These are phyloP conservation scores for Penicillium crustosum DNA, from an alignment of 2,329 filamentous ascomycete species.

Conservation along the genomic window DNA sequence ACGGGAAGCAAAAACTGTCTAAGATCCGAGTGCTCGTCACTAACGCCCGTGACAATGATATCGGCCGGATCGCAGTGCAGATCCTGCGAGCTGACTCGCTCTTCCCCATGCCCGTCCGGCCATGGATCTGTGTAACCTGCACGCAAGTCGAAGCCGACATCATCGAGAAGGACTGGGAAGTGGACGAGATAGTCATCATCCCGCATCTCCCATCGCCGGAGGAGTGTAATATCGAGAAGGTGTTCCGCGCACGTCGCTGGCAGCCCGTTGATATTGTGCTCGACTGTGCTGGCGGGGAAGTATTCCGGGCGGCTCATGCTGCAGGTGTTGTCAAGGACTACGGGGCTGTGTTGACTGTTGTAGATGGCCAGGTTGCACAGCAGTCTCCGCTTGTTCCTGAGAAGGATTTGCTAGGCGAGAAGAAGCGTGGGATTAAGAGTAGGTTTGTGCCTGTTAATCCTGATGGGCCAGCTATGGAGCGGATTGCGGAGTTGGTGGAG, in stretches of 20 bases:
- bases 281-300: slow-evolving; percentile 39
- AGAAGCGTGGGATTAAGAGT: slow-evolving; percentile 29
- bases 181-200: slow-evolving; percentile 38
- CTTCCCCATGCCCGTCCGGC: slow-evolving; percentile 28
- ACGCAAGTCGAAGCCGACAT: slow-evolving; percentile 27
- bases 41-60: slow-evolving; percentile 38
- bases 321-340: slow-evolving; percentile 35
- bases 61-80: slow-evolving; percentile 40
- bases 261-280: slow-evolving; percentile 43
- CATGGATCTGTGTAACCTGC: slow-evolving; percentile 43
- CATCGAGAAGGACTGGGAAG: slow-evolving; percentile 30
- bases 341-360: slow-evolving; percentile 37
- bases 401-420: slow-evolving; percentile 19
- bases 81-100: slow-evolving; percentile 37
- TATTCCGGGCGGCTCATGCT: slow-evolving; percentile 37
- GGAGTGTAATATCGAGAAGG: slow-evolving; percentile 32
- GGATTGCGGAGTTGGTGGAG: slow-evolving; percentile 39
- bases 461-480: slow-evolving; percentile 34
- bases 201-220: slow-evolving; percentile 25
- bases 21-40: slow-evolving; percentile 40
- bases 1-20: slow-evolving; percentile 8
- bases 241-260: slow-evolving; percentile 35
- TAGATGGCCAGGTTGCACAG: slow-evolving; percentile 31
- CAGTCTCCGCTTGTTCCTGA: slow-evolving; percentile 13
- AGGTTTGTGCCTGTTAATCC: slow-evolving; percentile 41